Evolutionary conservation across 306 rosid genomes (phyloP).

Genomic region (Morella rubra): DNA sequence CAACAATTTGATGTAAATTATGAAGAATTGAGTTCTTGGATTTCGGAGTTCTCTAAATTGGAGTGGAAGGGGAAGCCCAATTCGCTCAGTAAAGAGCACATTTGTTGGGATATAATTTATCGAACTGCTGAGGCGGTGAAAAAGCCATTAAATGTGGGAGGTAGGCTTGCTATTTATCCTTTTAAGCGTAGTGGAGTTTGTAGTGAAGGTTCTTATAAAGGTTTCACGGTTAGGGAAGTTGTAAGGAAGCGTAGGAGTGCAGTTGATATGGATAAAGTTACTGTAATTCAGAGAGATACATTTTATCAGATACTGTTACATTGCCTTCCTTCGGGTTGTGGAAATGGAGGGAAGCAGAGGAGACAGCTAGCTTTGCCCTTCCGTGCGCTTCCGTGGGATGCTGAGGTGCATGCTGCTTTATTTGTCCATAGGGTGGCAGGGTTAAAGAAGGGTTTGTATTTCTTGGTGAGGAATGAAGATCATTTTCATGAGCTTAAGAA

Average conservation of each 20-base stretch:
- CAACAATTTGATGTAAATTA: slow-evolving; percentile 55
- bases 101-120: slow-evolving; percentile 87
- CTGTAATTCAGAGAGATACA: slow-evolving; percentile 54
- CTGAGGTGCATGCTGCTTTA: slow-evolving; percentile 86
- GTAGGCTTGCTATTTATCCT: slow-evolving; percentile 43
- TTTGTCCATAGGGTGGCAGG: slow-evolving; percentile 92
- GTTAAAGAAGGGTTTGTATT: slow-evolving; percentile 75
- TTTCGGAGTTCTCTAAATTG: slow-evolving; percentile 48
- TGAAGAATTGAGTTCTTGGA: slow-evolving; percentile 51
- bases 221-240: slow-evolving; percentile 63
- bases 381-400: slow-evolving; percentile 78
- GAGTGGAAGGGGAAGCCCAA: slow-evolving; percentile 83
- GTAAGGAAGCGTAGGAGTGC: slow-evolving; percentile 92
- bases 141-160: slow-evolving; percentile 48
- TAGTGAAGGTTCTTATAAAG: slow-evolving; percentile 51
- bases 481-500: slow-evolving; percentile 71
- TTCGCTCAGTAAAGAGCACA: slow-evolving; percentile 81
- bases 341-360: slow-evolving; percentile 48
- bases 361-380: slow-evolving; percentile 63
- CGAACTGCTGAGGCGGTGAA: slow-evolving; percentile 71
- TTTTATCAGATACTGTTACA: slow-evolving; percentile 85
- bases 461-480: slow-evolving; percentile 79
- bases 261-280: slow-evolving; percentile 88
- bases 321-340: slow-evolving; percentile 87
- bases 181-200: slow-evolving; percentile 59